Base-by-base conservation (phyloP, 345 rosid species). In the Euphorbia tirucalli region DNA sequence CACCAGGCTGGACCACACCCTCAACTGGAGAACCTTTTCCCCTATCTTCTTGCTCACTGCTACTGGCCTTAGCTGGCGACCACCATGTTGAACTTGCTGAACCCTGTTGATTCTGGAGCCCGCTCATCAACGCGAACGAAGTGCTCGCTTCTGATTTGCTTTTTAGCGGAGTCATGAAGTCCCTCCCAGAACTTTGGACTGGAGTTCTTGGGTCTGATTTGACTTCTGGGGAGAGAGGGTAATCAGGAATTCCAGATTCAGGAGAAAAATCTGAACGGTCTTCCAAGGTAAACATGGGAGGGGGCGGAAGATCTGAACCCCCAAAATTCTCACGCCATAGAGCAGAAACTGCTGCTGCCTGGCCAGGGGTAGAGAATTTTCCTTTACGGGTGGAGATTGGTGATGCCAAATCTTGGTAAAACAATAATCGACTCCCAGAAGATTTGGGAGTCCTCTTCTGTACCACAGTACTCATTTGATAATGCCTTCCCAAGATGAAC, bases 271-370 rank as follows among this genome's bases (percentile, higher is more conserved):
- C 96, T 0, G 93, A 81, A 11, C 96, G 93, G 79, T 95, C 99
- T 76, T 92, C 96, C 81, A 95, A 66, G 7, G 97, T 90, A 75
- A 78, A 88, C 82, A 92, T 78, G 4, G 99, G 99, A 72, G 98
- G 99, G 0, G 99, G 98, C 1, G 99, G 99, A 80, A 95, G 97
- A 84, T 95, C 97, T 0, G 97, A 87, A 60, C 88, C 87, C 65
- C 91, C 89, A 5, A 86, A 82, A 82, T 88, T 92, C 69, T 95
- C 99, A n/a, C 93, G 92, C 97, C 99, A 88, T 68, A 90, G 82
- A n/a, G 99, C 90, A 16, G 99, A 95, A 5, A 95, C 99, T 0
- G 97, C 99, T 4, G 99, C 96, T 44, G 91, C 88, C 72, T 95
- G 97, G 1, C 91, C 96, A 0, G 97, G 87, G 65, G 52, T 92